Base-by-base conservation (phyloP, 2,329 filamentous ascomycete genomes). In the Cryphonectria radicalis region DNA sequence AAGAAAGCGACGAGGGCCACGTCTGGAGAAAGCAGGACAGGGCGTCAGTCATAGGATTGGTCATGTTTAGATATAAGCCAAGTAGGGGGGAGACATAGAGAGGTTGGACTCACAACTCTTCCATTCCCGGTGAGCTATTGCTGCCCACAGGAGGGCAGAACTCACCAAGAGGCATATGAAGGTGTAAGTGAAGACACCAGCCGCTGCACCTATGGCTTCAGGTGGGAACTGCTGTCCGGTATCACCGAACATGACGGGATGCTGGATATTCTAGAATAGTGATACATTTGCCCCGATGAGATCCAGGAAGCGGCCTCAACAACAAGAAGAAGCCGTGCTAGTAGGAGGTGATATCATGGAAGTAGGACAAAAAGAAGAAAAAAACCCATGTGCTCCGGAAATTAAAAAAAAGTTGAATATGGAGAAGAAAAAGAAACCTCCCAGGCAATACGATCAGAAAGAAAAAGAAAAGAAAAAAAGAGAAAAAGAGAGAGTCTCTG, bases 1-100 rank as follows among this genome's bases (percentile, higher is more conserved):
- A 80, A 79, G 68, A 79, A 79, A n/a, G 78, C 77, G 25, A 84
- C 75, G 40, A 83, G 73, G 28, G 81, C 80, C 42, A 85, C 79
- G 73, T 84, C 83, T 84, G 64, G 35, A 62, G n/a, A 8, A 11
- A 63, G 22, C 6, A 35, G 35, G 59, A 25, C 11, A 62, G n/a
- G 3, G 37, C 7, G 46, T 76, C 42, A 75, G 72, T 42, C 10
- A 37, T 32, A 25, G 50, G 3, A 62, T 4, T n/a, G 62, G 4
- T 25, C 60, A 50, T 35, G 7, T 32, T 4, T 19, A 6, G n/a
- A 3, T n/a, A 10, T 4, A 10, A 37, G 25, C 43, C 22, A n/a
- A 25, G 28, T 35, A 11, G 37, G 63, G 43, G 10, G 35, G 25
- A 37, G 28, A 43, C 11, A 40, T 60, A n/a, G 1, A 40, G 19